phyloP scores from a whole-genome alignment of 2,329 filamentous ascomycete genomes.

The Apiospora arundinis region DNA sequence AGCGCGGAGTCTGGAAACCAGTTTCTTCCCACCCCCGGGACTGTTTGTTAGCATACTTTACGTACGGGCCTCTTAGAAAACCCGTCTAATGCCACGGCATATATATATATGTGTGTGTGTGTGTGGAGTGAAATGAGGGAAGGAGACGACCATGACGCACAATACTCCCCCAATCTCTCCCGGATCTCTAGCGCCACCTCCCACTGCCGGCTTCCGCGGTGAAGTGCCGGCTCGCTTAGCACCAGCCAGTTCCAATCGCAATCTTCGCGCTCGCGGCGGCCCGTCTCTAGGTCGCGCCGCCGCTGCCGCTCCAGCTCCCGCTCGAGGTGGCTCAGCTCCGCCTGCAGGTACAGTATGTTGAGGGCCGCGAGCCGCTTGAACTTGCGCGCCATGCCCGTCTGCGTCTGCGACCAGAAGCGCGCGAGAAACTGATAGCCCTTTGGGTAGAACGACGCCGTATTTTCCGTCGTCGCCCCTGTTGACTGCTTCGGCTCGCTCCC shows the following conservation, averaged over 20 bases:
- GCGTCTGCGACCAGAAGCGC: slow-evolving; percentile 21
- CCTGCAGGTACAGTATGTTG: slow-evolving; percentile 24
- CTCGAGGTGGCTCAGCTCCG: slow-evolving; percentile 24
- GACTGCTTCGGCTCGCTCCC: neutral
- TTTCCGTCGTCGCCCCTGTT: neutral
- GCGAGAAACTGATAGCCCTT: slow-evolving; percentile 22
- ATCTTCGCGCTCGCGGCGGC: neutral
- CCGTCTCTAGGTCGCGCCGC: slow-evolving; percentile 13
- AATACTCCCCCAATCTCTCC: slow-evolving; percentile 22
- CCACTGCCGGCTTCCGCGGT: slow-evolving; percentile 24
- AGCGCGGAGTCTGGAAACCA: slow-evolving; percentile 16
- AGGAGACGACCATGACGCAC: neutral
- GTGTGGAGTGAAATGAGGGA: too few relatives aligned
- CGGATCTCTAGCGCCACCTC: slow-evolving; percentile 20
- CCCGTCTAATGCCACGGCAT: too few relatives aligned
- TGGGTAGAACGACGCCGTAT: neutral
- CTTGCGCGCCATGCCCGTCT: slow-evolving; percentile 19
- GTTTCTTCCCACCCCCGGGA: too few relatives aligned
- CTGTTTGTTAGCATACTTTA: too few relatives aligned
- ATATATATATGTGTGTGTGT: too few relatives aligned
- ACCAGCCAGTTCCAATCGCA: slow-evolving; percentile 23
- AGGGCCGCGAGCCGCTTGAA: slow-evolving; percentile 23
- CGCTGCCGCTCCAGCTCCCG: slow-evolving; percentile 8
- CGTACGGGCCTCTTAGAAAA: too few relatives aligned
- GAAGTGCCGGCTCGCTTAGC: slow-evolving; percentile 17